Base-by-base conservation (phyloP, 495 filamentous ascomycete genomes). In the Beverwykella pulmonaria region DNA sequence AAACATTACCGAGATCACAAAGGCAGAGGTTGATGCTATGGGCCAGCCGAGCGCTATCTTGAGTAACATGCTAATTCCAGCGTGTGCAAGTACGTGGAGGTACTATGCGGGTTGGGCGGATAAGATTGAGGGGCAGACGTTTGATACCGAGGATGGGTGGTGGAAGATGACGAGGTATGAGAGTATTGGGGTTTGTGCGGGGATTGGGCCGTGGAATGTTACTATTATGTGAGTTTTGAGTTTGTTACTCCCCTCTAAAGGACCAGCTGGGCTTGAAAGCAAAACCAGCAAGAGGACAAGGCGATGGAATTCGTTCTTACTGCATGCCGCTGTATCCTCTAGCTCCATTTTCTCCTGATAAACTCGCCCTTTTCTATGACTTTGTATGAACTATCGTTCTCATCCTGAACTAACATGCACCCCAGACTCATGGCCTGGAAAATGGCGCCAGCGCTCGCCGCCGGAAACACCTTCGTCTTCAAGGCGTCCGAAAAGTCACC, bases 181-280 rank as follows among this genome's bases (percentile, higher is more conserved):
- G 59, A 74, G 74, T 17, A 59, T 75, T 41, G 75, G 75, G 1
- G 75, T 77, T 8, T 75, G 73, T 53, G 75, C 73, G 22, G 68
- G 65, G 7, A 78, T 78, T 39, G 72, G 64, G 26, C 73, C 75
- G 1, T 78, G 75, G 75, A 78, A 78, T 57, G 75, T 68, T 22
- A 68, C 70, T 0, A 63, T 71, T 25, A 44, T 76, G 63, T 68
- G 36, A 60, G 62, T 50, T 6, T 34, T 25, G 3, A 6, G 14
- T 30, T 2, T 30, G n/a, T 46, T 50, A 19, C 10, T 44, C 5
- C 34, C 15, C 19, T 26, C 2, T 17, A 29, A 6, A 27, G 1
- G 44, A n/a, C n/a, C n/a, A n/a, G n/a, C n/a, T n/a, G n/a, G n/a
- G n/a, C n/a, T n/a, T n/a, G n/a, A n/a, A n/a, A n/a, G n/a, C 4